phyloP scores from a whole-genome alignment of 2,329 filamentous ascomycete species.

The Aspergillus jensenii region DNA sequence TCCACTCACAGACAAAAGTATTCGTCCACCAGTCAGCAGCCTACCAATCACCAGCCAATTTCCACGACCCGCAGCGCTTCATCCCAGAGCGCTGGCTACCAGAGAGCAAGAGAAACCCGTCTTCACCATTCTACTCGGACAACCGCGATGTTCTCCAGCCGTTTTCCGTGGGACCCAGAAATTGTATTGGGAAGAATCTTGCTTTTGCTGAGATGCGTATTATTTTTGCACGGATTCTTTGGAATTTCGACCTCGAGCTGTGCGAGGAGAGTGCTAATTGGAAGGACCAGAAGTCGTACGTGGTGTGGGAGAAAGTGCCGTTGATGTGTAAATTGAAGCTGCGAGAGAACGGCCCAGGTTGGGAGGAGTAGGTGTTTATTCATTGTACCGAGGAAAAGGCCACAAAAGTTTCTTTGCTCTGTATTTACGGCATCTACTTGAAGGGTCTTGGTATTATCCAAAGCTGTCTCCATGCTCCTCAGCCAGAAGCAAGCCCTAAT shows the following conservation, averaged over 20 bases:
- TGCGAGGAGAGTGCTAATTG: not conserved
- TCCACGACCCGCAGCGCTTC: constrained; percentile 22
- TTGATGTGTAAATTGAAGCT: not conserved
- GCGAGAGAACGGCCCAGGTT: not conserved
- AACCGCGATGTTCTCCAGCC: not conserved
- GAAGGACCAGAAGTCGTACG: not conserved
- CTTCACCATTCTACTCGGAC: not conserved
- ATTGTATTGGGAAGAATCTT: not conserved
- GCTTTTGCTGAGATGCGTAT: not conserved
- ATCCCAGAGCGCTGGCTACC: constrained; percentile 31
- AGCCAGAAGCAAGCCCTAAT: not conserved
- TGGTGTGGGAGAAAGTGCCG: not conserved
- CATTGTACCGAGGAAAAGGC: no score
- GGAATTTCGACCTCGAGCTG: not conserved
- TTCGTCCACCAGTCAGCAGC: constrained; percentile 27
- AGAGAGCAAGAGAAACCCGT: not conserved
- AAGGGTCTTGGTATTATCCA: not conserved
- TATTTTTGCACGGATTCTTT: not conserved
- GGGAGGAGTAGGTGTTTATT: not conserved
- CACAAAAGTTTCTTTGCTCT: no score
- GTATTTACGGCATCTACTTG: no score
- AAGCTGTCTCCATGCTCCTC: not conserved
- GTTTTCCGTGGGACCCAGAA: not conserved
- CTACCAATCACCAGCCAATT: constrained; percentile 22
- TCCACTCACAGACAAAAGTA: constrained; percentile 18